Evolutionary conservation across 163 green algal genomes (phyloP).

Genomic region (Coccomyxa subellipsoidea): DNA sequence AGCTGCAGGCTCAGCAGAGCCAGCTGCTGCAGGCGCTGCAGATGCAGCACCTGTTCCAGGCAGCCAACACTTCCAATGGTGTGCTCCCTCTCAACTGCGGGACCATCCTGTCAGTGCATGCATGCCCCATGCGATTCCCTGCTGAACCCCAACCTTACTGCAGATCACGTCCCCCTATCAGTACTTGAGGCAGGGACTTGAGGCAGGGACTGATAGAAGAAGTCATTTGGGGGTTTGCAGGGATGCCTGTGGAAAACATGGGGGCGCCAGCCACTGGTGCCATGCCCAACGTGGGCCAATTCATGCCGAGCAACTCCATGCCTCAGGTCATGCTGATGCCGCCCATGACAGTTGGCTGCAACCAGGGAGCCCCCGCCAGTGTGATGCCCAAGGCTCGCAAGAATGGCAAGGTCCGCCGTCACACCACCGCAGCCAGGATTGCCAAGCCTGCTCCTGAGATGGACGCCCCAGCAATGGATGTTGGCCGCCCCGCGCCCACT

Average conservation of each 20-base stretch:
- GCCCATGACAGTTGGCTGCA: background rate
- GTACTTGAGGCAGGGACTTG: background rate
- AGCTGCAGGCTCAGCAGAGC: background rate
- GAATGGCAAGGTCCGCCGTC: background rate
- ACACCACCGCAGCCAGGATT: conserved; percentile 7
- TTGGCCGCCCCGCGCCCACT: background rate
- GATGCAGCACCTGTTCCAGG: background rate
- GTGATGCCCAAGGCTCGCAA: conserved; percentile 6
- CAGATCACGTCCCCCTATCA: background rate
- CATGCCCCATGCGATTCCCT: background rate
- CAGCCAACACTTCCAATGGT: background rate
- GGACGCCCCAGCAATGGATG: background rate
- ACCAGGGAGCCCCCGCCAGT: background rate
- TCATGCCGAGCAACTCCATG: background rate
- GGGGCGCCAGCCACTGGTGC: background rate
- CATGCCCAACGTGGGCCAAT: background rate
- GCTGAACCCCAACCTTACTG: background rate
- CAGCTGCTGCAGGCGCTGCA: background rate
- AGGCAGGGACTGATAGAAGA: background rate
- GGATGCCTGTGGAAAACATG: background rate
- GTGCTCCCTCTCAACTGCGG: background rate
- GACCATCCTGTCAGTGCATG: background rate
- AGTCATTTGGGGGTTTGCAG: background rate
- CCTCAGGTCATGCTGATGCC: background rate
- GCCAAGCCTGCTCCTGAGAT: background rate